Base-by-base conservation (phyloP, 1,284 basidiomycete species). In the Sanghuangporus baumii region DNA sequence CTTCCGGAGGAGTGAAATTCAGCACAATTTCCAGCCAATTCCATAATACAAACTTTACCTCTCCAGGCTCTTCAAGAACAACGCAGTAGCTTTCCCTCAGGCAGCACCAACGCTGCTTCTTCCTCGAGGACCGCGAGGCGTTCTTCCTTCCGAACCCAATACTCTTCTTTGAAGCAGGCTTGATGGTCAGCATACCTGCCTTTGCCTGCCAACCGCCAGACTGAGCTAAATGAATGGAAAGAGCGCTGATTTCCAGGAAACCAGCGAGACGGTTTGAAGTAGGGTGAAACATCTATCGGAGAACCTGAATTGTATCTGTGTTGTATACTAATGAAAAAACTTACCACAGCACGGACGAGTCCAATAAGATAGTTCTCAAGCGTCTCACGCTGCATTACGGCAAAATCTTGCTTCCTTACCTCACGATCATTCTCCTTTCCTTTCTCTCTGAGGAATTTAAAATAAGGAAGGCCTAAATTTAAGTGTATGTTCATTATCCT, bases 161-260 rank as follows among this genome's bases (percentile, higher is more conserved):
- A 6, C 80, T 79, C 55, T 79, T 78, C 62, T 74, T 81, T 36
- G 78, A 77, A 23, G 76, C 74, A 0, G 79, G 71, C 62, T 86
- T 81, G 12, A 90, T 79, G 64, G 78, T 76, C 37, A 99, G 77
- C 71, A 88, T 93, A 0, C 97, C 96, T 8, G 93, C 96, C 75
- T 99, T 99, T 68, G 91, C 88, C 69, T 93, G 91, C 7, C 79
- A 73, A 2, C 96, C 95, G 6, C 94, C 93, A 5, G 88, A 86
- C 43, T 87, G 89, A 0, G 95, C 93, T 6, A 96, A 82, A 6
- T 86, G 76, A 60, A 98, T 86, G 2, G 91, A 96, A 34, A 99
- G 78, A 0, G 95, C 89, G 55, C 93, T 96, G 55, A 99, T 83
- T 74, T 99, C 97, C 61, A 99, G 84, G 76, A 99, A 99, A n/a